Conservation (phyloP, 805 yeast species). For the Zygoascus tannicola region DNA sequence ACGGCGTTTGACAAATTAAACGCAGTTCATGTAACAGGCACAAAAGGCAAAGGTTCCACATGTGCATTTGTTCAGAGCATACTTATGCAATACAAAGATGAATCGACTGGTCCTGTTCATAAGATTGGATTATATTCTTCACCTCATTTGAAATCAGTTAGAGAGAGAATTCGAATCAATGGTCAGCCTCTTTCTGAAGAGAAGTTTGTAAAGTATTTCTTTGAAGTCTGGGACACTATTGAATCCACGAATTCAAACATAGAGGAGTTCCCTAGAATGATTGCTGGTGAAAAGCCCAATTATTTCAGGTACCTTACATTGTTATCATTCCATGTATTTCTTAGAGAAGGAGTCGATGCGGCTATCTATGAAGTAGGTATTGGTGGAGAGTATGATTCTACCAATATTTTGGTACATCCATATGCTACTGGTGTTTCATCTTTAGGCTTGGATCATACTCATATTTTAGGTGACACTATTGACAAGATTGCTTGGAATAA, state of each 20-base stretch:
- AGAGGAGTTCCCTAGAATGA: slow-evolving; percentile 61
- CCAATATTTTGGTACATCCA: slow-evolving; percentile 75
- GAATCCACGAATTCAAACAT: slow-evolving; percentile 48
- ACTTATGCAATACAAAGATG: slow-evolving; percentile 46
- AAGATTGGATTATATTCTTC: slow-evolving; percentile 92
- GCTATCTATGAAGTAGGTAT: slow-evolving; percentile 97
- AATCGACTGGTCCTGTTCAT: slow-evolving; percentile 12
- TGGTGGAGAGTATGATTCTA: slow-evolving; percentile 97
- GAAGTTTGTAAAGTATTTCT: slow-evolving; percentile 78
- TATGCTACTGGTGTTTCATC: slow-evolving; percentile 78
- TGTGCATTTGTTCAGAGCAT: slow-evolving; percentile 90
- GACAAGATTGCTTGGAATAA: slow-evolving; percentile 94
- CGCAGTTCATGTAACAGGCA: slow-evolving; percentile 88
- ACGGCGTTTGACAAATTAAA: slow-evolving; percentile 65
- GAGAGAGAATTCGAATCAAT: slow-evolving; percentile 83
- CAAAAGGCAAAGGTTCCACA: slow-evolving; percentile 97
- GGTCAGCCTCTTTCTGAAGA: slow-evolving; percentile 78
- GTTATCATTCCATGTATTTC: slow-evolving; percentile 81
- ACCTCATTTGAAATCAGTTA: slow-evolving; percentile 87
- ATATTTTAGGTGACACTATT: slow-evolving; percentile 77
- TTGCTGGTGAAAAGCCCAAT: slow-evolving; percentile 70
- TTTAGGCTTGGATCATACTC: slow-evolving; percentile 86
- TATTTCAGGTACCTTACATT: slow-evolving; percentile 87
- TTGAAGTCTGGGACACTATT: slow-evolving; percentile 85
- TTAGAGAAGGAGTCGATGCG: slow-evolving; percentile 81